Conservation (phyloP, 2,329 filamentous ascomycete species). For the Nemania diffusa region DNA sequence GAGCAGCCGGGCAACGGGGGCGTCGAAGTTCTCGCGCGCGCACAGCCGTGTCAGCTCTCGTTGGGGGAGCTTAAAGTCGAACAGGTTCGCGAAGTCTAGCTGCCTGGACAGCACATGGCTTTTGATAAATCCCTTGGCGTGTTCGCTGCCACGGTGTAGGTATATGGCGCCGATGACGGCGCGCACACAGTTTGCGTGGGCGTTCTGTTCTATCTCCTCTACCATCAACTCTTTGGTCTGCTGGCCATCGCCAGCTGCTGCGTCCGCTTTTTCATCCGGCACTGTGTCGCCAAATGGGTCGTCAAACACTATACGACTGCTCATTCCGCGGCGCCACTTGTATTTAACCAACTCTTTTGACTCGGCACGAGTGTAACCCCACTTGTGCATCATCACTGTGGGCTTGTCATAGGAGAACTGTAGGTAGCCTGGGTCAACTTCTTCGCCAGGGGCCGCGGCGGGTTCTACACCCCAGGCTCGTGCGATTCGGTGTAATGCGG, state of each 20-base stretch:
- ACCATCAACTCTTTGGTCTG: slow-evolving; percentile 43
- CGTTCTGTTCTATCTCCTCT: slow-evolving; percentile 50
- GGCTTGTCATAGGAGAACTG: slow-evolving; percentile 73
- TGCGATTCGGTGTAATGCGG: slow-evolving; percentile 77
- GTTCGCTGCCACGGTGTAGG: slow-evolving; percentile 80
- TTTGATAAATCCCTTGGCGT: slow-evolving; percentile 84
- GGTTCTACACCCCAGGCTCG: slow-evolving; percentile 91
- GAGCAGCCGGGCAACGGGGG: slow-evolving; percentile 85
- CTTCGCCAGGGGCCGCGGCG: slow-evolving; percentile 85
- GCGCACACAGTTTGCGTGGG: slow-evolving; percentile 80
- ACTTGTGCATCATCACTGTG: slow-evolving; percentile 59
- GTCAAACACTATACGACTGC: slow-evolving; percentile 81
- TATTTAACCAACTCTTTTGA: slow-evolving; percentile 56
- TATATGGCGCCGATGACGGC: slow-evolving; percentile 88
- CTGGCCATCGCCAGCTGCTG: slow-evolving; percentile 39
- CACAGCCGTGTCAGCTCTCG: slow-evolving; percentile 86
- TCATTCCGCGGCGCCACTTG: slow-evolving; percentile 75
- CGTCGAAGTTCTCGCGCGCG: slow-evolving; percentile 86
- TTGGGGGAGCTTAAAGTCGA: slow-evolving; percentile 85
- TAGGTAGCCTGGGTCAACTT: slow-evolving; percentile 90
- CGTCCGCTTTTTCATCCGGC: slow-evolving; percentile 31
- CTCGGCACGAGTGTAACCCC: slow-evolving; percentile 65
- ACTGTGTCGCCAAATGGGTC: slow-evolving; percentile 83
- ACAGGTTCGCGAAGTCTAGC: slow-evolving; percentile 79
- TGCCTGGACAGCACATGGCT: slow-evolving; percentile 85